A percentile compares a stretch with the other conserved stretches of the same genome.
These are phyloP conservation scores for Clonostachys rhizophaga DNA, from an alignment of 2,329 filamentous ascomycete species.

Conservation along the genomic window DNA sequence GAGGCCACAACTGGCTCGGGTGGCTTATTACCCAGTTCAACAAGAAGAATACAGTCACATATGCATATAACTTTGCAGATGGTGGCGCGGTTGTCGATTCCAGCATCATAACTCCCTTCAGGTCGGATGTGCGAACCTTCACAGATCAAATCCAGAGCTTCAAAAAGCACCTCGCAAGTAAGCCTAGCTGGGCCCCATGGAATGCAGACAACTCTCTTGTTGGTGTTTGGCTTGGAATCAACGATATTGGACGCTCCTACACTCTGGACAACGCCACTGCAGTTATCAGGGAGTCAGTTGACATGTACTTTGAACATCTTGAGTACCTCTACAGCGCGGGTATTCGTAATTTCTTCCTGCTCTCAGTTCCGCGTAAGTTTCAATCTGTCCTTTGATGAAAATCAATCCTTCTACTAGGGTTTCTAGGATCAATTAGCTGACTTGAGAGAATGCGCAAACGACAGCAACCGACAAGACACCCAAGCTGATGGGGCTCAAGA, in stretches of 20 bases:
- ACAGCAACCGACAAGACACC: conserved; percentile 24
- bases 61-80: conserved; percentile 49
- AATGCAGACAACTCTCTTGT: conserved; percentile 33
- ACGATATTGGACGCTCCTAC: conserved; percentile 48
- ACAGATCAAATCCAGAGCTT: conserved; percentile 19
- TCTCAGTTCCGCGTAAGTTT: conserved; percentile 47
- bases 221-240: conserved; percentile 49
- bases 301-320: conserved; percentile 32
- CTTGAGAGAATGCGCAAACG: background rate
- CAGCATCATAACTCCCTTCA: conserved; percentile 43
- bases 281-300: conserved; percentile 33
- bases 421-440: background rate
- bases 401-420: no score
- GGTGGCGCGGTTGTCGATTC: conserved; percentile 50
- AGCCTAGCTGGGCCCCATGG: conserved; percentile 31
- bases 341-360: conserved; percentile 51
- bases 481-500: conserved; percentile 15
- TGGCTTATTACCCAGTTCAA: conserved; percentile 42
- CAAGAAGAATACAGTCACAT: conserved; percentile 19
- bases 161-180: conserved; percentile 16
- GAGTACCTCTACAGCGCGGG: conserved; percentile 45
- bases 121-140: conserved; percentile 28
- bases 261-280: conserved; percentile 17
- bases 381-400: no score
- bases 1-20: conserved; percentile 48